Evolutionary conservation across 2,329 filamentous ascomycete species (phyloP), one percentile per base, ranked within the genome.

Genomic region (Paradendryphiella salina): DNA sequence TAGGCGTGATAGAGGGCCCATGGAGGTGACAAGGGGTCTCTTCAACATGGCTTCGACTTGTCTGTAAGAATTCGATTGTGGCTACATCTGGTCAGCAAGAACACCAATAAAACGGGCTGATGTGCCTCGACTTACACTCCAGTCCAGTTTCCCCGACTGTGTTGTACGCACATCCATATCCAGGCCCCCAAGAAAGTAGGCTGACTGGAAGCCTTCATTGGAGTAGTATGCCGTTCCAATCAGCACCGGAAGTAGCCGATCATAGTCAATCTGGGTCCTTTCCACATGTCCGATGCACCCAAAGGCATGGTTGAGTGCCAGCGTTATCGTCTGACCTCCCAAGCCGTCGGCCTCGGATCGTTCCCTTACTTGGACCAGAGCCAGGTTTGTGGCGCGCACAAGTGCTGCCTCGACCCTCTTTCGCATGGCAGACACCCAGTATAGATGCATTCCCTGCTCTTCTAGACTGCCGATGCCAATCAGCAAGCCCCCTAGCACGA

Each of bases 401-500:
- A 96, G 80, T 1, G 88, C 89, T 14, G 80, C 78, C 66, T 93
- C 88, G 0, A 96, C 77, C 34, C 83, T 89, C 28, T 77, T 81
- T 37, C 86, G 80, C 69, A 93, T 79, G 42, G 79, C 73, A 26
- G 78, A 74, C 4, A 86, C 83, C n/a, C 83, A 82, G 51, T 82
- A 80, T 37, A 84, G 76, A 33, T 85, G 81, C 53, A 83, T 79
- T 13, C 81, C 72, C 32, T 72, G 67, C 60, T 72, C 66, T 57
- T 74, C 70, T 20, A 70, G 57, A 31, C 54, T 66, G 3, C 64
- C 87, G 66, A 92, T 86, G 7, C 89, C 90, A 67, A 93, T 81
- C 50, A 96, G 74, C 17, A 96, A 77, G 3, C 90, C 92, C 0
- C 86, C 85, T 7, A 96, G 81, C 4, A 92, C 81, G n/a, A 96